Percentiles rank a stretch among this genome's conserved stretches.
These are phyloP conservation scores for Verbascum thapsus DNA, from an alignment of 257 asterid species.

Conservation along the genomic window DNA sequence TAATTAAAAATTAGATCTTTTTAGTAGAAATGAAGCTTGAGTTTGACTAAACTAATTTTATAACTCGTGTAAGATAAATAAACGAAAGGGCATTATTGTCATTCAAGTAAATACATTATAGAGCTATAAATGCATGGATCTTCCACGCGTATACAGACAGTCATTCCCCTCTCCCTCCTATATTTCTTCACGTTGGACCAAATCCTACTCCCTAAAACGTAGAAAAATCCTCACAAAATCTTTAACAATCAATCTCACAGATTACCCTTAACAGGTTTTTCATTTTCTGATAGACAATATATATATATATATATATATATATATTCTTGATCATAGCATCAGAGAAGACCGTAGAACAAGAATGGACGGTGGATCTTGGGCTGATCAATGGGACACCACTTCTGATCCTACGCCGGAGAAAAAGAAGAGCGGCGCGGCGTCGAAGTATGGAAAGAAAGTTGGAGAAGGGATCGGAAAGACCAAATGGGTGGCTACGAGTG, in stretches of 20 bases:
- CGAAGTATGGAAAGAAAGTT: conserved; percentile 53
- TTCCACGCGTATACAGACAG: neutral
- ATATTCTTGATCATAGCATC: neutral
- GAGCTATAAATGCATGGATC: neutral
- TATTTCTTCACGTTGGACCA: conserved; percentile 29
- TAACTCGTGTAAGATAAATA: too few species aligned
- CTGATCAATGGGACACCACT: conserved; percentile 78
- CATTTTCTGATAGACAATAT: too few species aligned
- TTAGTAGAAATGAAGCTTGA: too few species aligned
- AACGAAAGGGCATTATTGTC: too few species aligned
- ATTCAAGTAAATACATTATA: neutral
- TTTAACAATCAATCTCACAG: conserved; percentile 15
- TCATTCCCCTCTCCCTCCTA: conserved; percentile 4
- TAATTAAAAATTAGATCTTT: too few species aligned
- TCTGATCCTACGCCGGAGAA: conserved; percentile 46
- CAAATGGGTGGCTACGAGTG: conserved; percentile 64
- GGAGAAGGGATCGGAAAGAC: conserved; percentile 62
- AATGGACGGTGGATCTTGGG: conserved; percentile 62
- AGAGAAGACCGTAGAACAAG: too few species aligned
- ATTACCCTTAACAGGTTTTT: neutral
- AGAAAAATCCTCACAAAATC: conserved; percentile 27
- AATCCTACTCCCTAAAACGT: conserved; percentile 11
- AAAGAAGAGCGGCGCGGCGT: conserved; percentile 44
- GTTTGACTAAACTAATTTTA: too few species aligned
- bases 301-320: too few species aligned